A percentile compares a stretch with the other conserved stretches of the same genome.
Conservation (phyloP, 345 rosid species). For the Physaria fendleri region DNA sequence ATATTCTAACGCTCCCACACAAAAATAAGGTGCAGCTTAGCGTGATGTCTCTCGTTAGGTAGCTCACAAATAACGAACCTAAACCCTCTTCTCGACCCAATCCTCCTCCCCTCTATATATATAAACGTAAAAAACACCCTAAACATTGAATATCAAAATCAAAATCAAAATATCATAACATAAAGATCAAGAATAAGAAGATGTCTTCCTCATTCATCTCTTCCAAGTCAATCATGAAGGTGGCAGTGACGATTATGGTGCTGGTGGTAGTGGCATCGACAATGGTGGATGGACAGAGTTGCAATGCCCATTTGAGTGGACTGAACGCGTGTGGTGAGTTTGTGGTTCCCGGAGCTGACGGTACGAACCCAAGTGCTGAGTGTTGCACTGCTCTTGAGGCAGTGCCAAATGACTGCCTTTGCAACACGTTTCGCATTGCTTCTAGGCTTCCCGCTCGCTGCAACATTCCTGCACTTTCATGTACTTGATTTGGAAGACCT, state of each 20-base stretch:
- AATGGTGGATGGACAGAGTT: constrained; percentile 39
- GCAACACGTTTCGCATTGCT: constrained; percentile 74
- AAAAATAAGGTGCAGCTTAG: constrained; percentile 8
- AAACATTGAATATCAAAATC: background rate
- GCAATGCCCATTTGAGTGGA: constrained; percentile 47
- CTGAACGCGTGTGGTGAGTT: constrained; percentile 65
- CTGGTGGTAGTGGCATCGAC: constrained; percentile 25
- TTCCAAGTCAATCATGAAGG: constrained; percentile 21
- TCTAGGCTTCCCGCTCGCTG: constrained; percentile 68
- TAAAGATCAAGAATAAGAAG: constrained; percentile 4
- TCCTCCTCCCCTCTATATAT: constrained; percentile 14
- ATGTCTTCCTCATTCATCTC: constrained; percentile 15
- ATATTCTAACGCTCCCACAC: background rate
- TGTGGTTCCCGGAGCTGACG: constrained; percentile 53
- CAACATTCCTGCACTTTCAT: constrained; percentile 52
- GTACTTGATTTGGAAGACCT: constrained; percentile 24
- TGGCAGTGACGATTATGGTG: constrained; percentile 26
- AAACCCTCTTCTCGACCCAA: background rate
- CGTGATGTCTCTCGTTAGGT: constrained; percentile 21
- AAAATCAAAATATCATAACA: background rate
- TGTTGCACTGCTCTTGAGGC: constrained; percentile 63
- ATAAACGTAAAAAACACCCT: constrained; percentile 6
- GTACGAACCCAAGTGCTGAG: constrained; percentile 36
- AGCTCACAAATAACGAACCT: constrained; percentile 15
- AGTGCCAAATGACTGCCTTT: constrained; percentile 58